Evolutionary conservation across 164 flowering plant genomes (phyloP).

Genomic region (Taxillus chinensis): DNA sequence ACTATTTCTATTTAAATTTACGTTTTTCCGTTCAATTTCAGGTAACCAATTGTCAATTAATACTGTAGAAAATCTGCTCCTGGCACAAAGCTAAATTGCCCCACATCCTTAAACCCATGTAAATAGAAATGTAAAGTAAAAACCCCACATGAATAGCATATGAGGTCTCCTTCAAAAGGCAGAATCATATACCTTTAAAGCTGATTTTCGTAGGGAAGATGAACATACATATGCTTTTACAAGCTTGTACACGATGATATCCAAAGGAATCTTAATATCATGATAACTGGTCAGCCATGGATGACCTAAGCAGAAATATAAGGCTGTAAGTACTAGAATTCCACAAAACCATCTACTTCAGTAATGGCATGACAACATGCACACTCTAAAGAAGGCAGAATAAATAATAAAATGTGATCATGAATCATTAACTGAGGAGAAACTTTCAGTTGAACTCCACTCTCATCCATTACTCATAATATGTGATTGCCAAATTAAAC

Average conservation of each 20-base stretch:
- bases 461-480: too few species aligned
- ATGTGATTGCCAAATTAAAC: too few species aligned
- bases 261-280: conserved; percentile 66
- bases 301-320: conserved; percentile 56
- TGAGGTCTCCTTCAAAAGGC: neutral
- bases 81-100: too few species aligned
- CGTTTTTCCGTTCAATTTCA: too few species aligned
- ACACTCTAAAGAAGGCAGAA: neutral
- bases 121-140: too few species aligned
- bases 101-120: too few species aligned
- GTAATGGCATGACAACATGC: neutral
- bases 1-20: too few species aligned
- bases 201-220: conserved; percentile 71
- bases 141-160: neutral
- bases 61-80: too few species aligned
- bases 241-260: conserved; percentile 60
- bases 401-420: neutral
- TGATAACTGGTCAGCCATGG: conserved; percentile 73
- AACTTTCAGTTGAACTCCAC: too few species aligned
- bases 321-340: conserved; percentile 6
- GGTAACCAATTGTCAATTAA: too few species aligned
- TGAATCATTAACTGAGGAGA: too few species aligned
- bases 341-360: neutral
- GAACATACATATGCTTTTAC: conserved; percentile 73
- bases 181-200: conserved; percentile 54